Evolutionary conservation across 2,329 filamentous ascomycete genomes (phyloP).

Genomic region (Pestalotiopsis sp.): DNA sequence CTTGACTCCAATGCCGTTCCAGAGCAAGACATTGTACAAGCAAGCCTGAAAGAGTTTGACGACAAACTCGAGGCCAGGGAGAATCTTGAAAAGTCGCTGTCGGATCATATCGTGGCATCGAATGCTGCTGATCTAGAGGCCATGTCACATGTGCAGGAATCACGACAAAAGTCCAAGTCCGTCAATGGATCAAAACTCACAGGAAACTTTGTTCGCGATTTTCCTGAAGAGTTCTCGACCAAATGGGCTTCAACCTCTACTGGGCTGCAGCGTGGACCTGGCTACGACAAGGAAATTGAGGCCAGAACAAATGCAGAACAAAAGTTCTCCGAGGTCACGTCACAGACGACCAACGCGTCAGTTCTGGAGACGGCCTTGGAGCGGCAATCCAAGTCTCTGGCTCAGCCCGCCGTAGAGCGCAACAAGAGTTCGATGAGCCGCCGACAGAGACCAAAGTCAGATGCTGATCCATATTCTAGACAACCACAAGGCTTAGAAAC

Average conservation of each 20-base stretch:
- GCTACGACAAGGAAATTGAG: slow-evolving; percentile 16
- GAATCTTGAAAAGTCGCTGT: slow-evolving; percentile 31
- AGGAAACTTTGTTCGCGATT: slow-evolving; percentile 52
- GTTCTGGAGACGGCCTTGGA: slow-evolving; percentile 30
- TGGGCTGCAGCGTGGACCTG: slow-evolving; percentile 16
- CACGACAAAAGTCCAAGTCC: slow-evolving; percentile 22
- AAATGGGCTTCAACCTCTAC: slow-evolving; percentile 37
- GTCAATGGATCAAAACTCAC: slow-evolving; percentile 34
- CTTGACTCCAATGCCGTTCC: slow-evolving; percentile 30
- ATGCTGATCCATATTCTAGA: slow-evolving; percentile 43
- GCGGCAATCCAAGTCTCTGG: slow-evolving; percentile 18
- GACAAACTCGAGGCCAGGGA: slow-evolving; percentile 29
- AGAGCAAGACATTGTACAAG: slow-evolving; percentile 33
- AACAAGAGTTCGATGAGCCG: slow-evolving; percentile 12
- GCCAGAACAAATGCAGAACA: slow-evolving; percentile 22
- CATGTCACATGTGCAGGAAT: slow-evolving; percentile 21
- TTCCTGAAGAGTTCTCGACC: slow-evolving; percentile 51
- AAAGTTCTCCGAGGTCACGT: slow-evolving; percentile 23
- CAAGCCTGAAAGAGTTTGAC: slow-evolving; percentile 41
- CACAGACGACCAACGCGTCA: slow-evolving; percentile 21
- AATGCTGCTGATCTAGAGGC: slow-evolving; percentile 31
- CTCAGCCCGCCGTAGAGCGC: slow-evolving; percentile 9
- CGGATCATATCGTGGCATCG: slow-evolving; percentile 26
- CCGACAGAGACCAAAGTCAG: slow-evolving; percentile 15
- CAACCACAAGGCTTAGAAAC: slow-evolving; percentile 50